Conservation (phyloP, 2,329 filamentous ascomycete genomes). For the Trichoderma sp. region DNA sequence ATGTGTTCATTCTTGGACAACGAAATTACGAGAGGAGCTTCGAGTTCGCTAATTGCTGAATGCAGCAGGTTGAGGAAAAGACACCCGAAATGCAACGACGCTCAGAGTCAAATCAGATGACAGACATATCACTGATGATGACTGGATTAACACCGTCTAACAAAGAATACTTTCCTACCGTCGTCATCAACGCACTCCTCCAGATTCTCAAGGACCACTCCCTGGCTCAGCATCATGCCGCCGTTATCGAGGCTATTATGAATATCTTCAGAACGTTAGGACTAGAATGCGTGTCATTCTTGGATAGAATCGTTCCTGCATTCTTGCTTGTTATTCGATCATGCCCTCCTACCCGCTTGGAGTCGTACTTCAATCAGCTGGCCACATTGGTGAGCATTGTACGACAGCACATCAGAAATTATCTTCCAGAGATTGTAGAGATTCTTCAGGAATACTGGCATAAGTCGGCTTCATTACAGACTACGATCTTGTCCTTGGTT, state of each 20-base stretch:
- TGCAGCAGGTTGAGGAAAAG: conserved; percentile 77
- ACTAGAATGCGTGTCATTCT: conserved; percentile 91
- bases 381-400: conserved; percentile 93
- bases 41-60: conserved; percentile 13
- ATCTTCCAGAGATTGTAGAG: conserved; percentile 80
- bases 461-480: conserved; percentile 73
- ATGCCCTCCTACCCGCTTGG: conserved; percentile 72
- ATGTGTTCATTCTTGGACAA: background rate
- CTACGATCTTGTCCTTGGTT: conserved; percentile 86
- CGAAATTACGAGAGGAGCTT: background rate
- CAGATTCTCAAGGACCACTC: conserved; percentile 90
- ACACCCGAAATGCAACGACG: conserved; percentile 75
- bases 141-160: conserved; percentile 92
- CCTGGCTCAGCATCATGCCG: conserved; percentile 83
- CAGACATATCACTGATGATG: conserved; percentile 98
- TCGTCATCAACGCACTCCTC: conserved; percentile 93
- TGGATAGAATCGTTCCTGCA: conserved; percentile 89
- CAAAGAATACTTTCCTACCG: conserved; percentile 97
- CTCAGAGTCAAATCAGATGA: conserved; percentile 64
- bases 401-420: conserved; percentile 91
- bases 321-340: conserved; percentile 87
- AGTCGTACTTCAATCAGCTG: conserved; percentile 97
- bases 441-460: conserved; percentile 91
- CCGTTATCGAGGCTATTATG: conserved; percentile 96
- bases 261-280: conserved; percentile 97